Conservation (phyloP, 192 early-diverging fungal genomes). For the Gamsiella multidivaricata region DNA sequence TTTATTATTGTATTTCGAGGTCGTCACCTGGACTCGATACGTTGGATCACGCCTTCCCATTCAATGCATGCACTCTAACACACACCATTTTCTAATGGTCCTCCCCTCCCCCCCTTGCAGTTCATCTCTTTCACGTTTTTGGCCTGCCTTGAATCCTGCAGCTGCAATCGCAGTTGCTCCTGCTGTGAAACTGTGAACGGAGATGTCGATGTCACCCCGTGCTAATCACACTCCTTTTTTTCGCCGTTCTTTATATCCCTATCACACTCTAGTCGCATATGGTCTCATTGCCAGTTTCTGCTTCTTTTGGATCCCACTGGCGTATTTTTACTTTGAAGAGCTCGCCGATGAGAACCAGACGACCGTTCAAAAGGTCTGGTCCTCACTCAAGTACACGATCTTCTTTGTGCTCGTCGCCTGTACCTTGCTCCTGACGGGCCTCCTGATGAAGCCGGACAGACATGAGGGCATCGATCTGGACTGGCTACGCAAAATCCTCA, state of each 20-base stretch:
- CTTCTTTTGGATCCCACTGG: conserved; percentile 67
- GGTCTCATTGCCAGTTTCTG: conserved; percentile 60
- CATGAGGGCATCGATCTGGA: conserved; percentile 22
- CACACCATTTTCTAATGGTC: too few species aligned
- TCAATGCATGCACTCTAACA: too few species aligned
- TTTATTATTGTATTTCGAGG: neutral
- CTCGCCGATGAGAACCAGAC: conserved; percentile 59
- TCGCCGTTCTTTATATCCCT: neutral
- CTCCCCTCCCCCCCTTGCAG: too few species aligned
- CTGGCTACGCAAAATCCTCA: conserved; percentile 10
- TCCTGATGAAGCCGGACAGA: conserved; percentile 55
- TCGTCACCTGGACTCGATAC: neutral
- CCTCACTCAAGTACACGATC: conserved; percentile 64
- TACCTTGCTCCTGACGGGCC: conserved; percentile 57
- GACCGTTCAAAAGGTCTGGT: conserved; percentile 38
- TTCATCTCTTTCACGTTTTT: too few species aligned
- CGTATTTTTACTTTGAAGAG: conserved; percentile 74
- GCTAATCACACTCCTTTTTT: neutral
- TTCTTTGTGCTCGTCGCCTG: conserved; percentile 62
- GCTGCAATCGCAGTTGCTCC: too few species aligned
- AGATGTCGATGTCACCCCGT: neutral
- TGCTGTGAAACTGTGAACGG: too few species aligned
- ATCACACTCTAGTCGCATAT: conserved; percentile 53
- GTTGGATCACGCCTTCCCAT: too few species aligned
- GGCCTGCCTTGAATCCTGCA: too few species aligned